These are phyloP conservation scores for Diaporthe longicolla DNA, from an alignment of 2,329 filamentous ascomycete genomes.

Conservation along the genomic window DNA sequence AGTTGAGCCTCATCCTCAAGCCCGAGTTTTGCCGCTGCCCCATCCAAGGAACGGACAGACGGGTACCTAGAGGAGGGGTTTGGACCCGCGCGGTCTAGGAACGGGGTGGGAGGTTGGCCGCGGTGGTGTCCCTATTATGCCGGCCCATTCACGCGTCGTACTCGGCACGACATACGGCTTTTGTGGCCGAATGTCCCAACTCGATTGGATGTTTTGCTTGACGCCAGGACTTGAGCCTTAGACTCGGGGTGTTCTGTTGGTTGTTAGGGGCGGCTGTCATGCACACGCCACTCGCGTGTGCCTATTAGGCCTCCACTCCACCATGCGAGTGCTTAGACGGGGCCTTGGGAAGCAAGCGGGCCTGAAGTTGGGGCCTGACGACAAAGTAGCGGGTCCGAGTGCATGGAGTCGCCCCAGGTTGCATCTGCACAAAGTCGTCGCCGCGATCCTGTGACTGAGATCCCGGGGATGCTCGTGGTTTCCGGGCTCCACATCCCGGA, in stretches of 20 bases:
- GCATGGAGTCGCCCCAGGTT: slow-evolving; percentile 20
- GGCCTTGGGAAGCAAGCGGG: slow-evolving; percentile 26
- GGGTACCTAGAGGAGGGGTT: neutral
- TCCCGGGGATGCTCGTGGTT: slow-evolving; percentile 25
- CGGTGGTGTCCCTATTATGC: neutral
- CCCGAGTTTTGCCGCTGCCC: slow-evolving; percentile 25
- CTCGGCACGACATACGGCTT: slow-evolving; percentile 20
- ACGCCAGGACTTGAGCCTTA: neutral
- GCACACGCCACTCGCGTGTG: slow-evolving; percentile 4
- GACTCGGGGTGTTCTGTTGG: slow-evolving; percentile 13
- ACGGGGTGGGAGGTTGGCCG: slow-evolving; percentile 13
- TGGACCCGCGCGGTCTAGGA: neutral
- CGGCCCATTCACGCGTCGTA: slow-evolving; percentile 20
- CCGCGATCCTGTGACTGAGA: slow-evolving; percentile 25
- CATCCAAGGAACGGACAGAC: neutral
- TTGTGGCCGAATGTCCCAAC: neutral
- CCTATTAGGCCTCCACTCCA: slow-evolving; percentile 23
- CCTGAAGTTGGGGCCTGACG: slow-evolving; percentile 29
- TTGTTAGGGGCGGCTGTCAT: neutral
- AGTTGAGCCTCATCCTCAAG: slow-evolving; percentile 34
- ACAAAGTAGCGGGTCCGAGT: neutral
- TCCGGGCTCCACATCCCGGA: slow-evolving; percentile 32
- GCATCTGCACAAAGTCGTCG: slow-evolving; percentile 14
- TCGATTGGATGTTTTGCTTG: slow-evolving; percentile 1
- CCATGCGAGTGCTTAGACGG: neutral